Evolutionary conservation across 2,329 filamentous ascomycete species (phyloP).

Genomic region (Fragosphaeria purpurea): DNA sequence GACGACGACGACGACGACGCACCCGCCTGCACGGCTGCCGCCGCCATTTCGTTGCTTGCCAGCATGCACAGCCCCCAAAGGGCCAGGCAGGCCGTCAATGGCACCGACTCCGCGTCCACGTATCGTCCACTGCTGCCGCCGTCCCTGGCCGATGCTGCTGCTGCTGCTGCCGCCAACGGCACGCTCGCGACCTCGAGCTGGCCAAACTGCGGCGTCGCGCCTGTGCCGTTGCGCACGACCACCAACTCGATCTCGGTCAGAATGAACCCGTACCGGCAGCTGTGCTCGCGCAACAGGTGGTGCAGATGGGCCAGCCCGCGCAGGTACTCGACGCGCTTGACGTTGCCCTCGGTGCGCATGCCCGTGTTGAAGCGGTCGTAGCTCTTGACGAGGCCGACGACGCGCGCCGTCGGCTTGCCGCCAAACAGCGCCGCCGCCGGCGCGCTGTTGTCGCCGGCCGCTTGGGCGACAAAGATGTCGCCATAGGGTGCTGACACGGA

Average conservation of each 20-base stretch:
- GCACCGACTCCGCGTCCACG: constrained; percentile 24
- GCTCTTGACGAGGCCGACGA: constrained; percentile 67
- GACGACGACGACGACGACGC: constrained; percentile 9
- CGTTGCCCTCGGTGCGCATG: constrained; percentile 77
- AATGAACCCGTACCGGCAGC: constrained; percentile 90
- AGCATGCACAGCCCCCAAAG: constrained; percentile 62
- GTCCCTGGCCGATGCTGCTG: constrained; percentile 10
- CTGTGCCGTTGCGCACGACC: constrained; percentile 70
- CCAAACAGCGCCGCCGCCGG: constrained; percentile 44
- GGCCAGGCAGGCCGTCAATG: constrained; percentile 61
- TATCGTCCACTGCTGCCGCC: constrained; percentile 18
- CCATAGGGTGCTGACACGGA: constrained; percentile 9
- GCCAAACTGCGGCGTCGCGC: constrained; percentile 71
- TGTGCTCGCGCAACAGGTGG: constrained; percentile 85
- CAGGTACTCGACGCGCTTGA: constrained; percentile 82
- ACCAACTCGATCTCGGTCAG: constrained; percentile 93
- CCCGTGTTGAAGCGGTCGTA: constrained; percentile 94
- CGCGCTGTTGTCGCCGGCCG: constrained; percentile 40
- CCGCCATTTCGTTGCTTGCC: constrained; percentile 21
- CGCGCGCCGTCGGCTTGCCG: constrained; percentile 35
- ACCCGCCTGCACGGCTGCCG: constrained; percentile 7
- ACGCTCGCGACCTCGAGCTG: constrained; percentile 65
- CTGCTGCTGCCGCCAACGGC: constrained; percentile 36
- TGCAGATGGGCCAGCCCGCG: constrained; percentile 79
- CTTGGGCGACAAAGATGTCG: constrained; percentile 53